A percentile compares a stretch with the other conserved stretches of the same genome.
Evolutionary conservation across 768 basidiomycete genomes (phyloP).

Genomic region (Serpula lacrymans): DNA sequence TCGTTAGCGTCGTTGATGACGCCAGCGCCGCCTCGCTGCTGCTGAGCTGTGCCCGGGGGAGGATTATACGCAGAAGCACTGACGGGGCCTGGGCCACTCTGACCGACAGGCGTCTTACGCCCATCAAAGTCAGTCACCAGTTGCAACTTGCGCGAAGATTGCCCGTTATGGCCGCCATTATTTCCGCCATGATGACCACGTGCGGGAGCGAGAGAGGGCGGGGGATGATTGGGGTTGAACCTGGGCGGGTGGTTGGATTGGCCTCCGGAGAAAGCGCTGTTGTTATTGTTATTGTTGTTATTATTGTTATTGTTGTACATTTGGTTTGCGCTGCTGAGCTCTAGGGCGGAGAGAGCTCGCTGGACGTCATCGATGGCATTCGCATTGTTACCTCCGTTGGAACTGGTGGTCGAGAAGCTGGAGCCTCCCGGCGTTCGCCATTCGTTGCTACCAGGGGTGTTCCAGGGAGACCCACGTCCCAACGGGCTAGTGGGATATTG

Average conservation of each 20-base stretch:
- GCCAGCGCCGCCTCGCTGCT: slow-evolving; percentile 35
- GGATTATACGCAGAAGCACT: slow-evolving; percentile 46
- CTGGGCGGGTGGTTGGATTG: slow-evolving; percentile 67
- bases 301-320: slow-evolving; percentile 29
- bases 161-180: slow-evolving; percentile 39
- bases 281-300: slow-evolving; percentile 25
- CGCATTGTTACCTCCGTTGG: slow-evolving; percentile 21
- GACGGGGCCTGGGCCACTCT: slow-evolving; percentile 43
- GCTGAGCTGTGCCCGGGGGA: slow-evolving; percentile 36
- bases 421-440: slow-evolving; percentile 50
- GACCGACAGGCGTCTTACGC: slow-evolving; percentile 55
- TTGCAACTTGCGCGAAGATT: slow-evolving; percentile 47
- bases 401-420: slow-evolving; percentile 20
- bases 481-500: slow-evolving; percentile 54
- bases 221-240: slow-evolving; percentile 53
- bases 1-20: slow-evolving; percentile 23
- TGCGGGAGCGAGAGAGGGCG: slow-evolving; percentile 43
- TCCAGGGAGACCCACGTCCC: slow-evolving; percentile 68
- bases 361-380: slow-evolving; percentile 71
- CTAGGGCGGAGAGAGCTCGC: slow-evolving; percentile 67
- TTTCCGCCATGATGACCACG: no score
- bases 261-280: slow-evolving; percentile 34
- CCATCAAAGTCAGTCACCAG: slow-evolving; percentile 64
- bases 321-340: slow-evolving; percentile 43
- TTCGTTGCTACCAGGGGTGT: slow-evolving; percentile 43